Percentiles rank a stretch among this genome's conserved stretches.
phyloP scores from a whole-genome alignment of 129 eudicot genomes.

The Smallanthus sonchifolius region DNA sequence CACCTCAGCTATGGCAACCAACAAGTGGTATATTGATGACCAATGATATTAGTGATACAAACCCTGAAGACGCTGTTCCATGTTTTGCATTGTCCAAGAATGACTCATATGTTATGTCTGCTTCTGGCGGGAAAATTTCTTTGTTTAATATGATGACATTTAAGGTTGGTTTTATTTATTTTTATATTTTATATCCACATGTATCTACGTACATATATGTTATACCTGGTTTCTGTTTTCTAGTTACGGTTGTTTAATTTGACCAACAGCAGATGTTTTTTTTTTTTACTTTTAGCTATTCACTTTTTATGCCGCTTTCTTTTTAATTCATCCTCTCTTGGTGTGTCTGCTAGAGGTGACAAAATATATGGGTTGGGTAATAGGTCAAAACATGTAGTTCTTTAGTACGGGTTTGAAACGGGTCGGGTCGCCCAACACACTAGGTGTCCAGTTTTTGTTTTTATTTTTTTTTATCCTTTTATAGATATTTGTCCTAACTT shows the following conservation, averaged over 20 bases:
- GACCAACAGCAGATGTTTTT: not conserved
- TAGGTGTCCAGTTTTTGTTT: not conserved
- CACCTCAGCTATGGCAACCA: constrained; percentile 81
- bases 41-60: constrained; percentile 64
- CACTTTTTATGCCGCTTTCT: not conserved
- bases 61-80: constrained; percentile 68
- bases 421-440: not conserved
- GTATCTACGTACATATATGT: not conserved
- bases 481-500: not conserved
- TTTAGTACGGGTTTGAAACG: not conserved
- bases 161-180: constrained; percentile 38
- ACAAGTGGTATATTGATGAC: constrained; percentile 81
- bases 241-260: not conserved
- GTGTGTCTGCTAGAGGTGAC: not conserved
- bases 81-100: constrained; percentile 87
- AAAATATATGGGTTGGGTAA: not conserved
- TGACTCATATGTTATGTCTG: constrained; percentile 81
- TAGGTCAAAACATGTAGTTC: not conserved
- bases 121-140: constrained; percentile 84
- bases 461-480: not conserved
- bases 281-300: not conserved
- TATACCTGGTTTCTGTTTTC: not conserved
- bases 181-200: not conserved
- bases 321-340: not conserved
- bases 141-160: constrained; percentile 84